Evolutionary conservation across 495 filamentous ascomycete species (phyloP).

Genomic region (Lepraria neglecta): DNA sequence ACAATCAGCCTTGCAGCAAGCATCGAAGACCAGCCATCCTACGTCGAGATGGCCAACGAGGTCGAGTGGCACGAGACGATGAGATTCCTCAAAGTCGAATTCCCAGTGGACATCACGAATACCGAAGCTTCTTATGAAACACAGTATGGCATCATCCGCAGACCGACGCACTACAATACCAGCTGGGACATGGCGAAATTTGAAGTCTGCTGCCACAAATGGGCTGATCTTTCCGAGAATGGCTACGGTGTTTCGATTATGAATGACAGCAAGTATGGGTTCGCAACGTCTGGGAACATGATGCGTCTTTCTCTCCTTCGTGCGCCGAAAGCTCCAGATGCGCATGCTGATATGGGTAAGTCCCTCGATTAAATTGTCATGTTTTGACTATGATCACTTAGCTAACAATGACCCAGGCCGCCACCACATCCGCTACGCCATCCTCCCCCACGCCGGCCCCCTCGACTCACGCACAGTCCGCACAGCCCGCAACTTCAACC

Average conservation of each 20-base stretch:
- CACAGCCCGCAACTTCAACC: constrained; percentile 86
- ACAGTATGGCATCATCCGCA: constrained; percentile 78
- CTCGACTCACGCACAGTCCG: constrained; percentile 69
- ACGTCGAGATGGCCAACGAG: constrained; percentile 71
- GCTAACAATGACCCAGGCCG: constrained; percentile 37
- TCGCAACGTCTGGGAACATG: constrained; percentile 80
- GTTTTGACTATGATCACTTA: neutral
- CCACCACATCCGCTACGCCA: constrained; percentile 84
- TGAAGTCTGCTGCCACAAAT: constrained; percentile 96
- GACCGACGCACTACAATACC: constrained; percentile 94
- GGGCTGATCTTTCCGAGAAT: constrained; percentile 90
- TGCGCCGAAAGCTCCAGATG: constrained; percentile 93
- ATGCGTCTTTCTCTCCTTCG: constrained; percentile 90
- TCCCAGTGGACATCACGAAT: constrained; percentile 86
- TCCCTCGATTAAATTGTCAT: neutral
- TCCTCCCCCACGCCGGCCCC: constrained; percentile 72
- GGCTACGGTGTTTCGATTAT: constrained; percentile 89
- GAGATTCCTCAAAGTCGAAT: constrained; percentile 99
- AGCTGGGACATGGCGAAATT: constrained; percentile 99
- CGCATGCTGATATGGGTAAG: constrained; percentile 85
- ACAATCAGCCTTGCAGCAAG: constrained; percentile 72
- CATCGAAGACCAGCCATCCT: constrained; percentile 55
- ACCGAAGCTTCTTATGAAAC: constrained; percentile 96
- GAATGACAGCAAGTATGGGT: constrained; percentile 96
- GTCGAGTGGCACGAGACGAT: constrained; percentile 91